Conservation (phyloP, 768 basidiomycete genomes). For the Suillus weaverae region DNA sequence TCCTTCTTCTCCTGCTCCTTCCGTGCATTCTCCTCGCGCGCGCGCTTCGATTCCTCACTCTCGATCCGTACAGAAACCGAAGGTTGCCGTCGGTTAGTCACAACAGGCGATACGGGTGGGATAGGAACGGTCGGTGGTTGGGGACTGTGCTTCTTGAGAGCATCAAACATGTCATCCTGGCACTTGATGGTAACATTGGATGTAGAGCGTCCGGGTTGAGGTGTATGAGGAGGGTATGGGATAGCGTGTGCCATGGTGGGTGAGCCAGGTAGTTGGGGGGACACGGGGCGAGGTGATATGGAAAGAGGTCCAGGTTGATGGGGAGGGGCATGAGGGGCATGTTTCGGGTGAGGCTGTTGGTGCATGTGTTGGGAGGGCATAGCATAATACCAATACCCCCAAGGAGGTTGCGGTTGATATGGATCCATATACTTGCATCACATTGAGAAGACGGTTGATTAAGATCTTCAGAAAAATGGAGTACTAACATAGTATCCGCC, state of each 20-base stretch:
- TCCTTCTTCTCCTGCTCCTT: conserved; percentile 41
- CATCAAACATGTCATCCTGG: conserved; percentile 57
- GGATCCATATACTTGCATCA: conserved; percentile 44
- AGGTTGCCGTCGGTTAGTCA: conserved; percentile 26
- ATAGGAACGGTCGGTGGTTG: conserved; percentile 40
- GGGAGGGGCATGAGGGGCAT: conserved; percentile 40
- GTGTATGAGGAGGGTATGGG: conserved; percentile 43
- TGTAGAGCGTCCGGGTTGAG: conserved; percentile 44
- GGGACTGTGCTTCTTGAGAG: conserved; percentile 50
- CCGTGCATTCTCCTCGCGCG: conserved; percentile 46
- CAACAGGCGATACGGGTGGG: conserved; percentile 36
- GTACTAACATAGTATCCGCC: conserved; percentile 58
- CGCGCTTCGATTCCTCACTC: conserved; percentile 54
- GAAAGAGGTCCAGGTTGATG: conserved; percentile 50
- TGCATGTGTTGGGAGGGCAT: conserved; percentile 33
- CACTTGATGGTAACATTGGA: conserved; percentile 59
- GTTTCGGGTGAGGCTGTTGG: conserved; percentile 47
- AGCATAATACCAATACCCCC: conserved; percentile 43
- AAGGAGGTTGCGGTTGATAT: conserved; percentile 42
- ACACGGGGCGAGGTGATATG: conserved; percentile 69
- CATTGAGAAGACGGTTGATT: conserved; percentile 6
- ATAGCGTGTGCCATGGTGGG: conserved; percentile 65
- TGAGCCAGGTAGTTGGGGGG: conserved; percentile 57
- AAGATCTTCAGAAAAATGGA: conserved; percentile 1
- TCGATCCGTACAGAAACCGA: conserved; percentile 64